Evolutionary conservation across 164 flowering plant species (phyloP).

Genomic region (Aristolochia californica): DNA sequence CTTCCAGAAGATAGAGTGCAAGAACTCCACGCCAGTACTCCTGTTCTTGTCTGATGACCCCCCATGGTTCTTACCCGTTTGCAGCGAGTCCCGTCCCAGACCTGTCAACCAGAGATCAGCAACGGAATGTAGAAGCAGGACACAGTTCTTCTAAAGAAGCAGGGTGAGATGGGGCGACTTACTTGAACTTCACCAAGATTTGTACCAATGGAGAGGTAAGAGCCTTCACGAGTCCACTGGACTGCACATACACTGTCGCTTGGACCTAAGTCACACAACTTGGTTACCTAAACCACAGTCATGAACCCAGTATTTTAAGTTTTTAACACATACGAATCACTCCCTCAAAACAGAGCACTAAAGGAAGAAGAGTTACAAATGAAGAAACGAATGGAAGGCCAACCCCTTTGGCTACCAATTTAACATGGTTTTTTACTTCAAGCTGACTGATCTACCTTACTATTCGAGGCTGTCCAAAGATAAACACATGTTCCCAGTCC

Average conservation of each 20-base stretch:
- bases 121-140: not conserved
- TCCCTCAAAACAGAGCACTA: not conserved
- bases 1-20: constrained; percentile 87
- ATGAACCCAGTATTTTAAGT: not conserved
- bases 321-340: not conserved
- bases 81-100: constrained; percentile 93
- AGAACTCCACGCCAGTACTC: constrained; percentile 93
- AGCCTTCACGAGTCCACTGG: constrained; percentile 97
- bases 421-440: not conserved
- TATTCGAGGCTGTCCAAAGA: constrained; percentile 89
- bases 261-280: constrained; percentile 91
- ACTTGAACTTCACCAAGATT: constrained; percentile 93
- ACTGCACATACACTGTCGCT: constrained; percentile 75
- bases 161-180: not conserved
- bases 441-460: constrained; percentile 46
- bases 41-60: constrained; percentile 94
- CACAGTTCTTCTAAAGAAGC: not conserved
- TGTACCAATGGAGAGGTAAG: constrained; percentile 89
- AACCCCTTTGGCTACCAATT: not conserved
- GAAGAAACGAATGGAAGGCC: not conserved
- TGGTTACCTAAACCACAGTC: constrained; percentile 62
- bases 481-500: constrained; percentile 96
- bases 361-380: not conserved
- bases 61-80: constrained; percentile 79
- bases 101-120: constrained; percentile 18